Base-by-base conservation (phyloP, 495 filamentous ascomycete genomes). In the Lophium mytilinum region DNA sequence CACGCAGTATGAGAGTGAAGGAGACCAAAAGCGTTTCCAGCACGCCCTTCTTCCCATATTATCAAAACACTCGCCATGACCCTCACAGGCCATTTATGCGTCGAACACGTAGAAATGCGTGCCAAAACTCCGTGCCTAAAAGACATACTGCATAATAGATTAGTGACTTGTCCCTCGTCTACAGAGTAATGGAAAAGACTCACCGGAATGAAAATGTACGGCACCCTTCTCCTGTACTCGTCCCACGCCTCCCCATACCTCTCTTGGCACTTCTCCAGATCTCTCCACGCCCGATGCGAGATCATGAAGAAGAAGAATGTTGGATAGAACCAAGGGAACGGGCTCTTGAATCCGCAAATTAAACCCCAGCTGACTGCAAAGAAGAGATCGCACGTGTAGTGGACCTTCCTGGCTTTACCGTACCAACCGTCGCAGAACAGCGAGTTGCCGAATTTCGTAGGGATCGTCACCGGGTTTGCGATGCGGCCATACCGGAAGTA, bases 311-410 rank as follows among this genome's bases (percentile, higher is more conserved):
- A 74, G 70, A 98, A 98, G 77, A 98, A 98, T 41, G 88, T 69
- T 11, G 90, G 88, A 66, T 97, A 95, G 71, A 98, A 98, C 91
- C 92, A 98, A 1, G 93, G 93, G 74, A 97, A 90, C 3, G 93
- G 92, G 70, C 83, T 88, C 18, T 74, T 76, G 72, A 85, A 85
- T 11, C 83, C 83, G 21, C 81, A 84, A 64, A 86, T 78, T 42
- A 84, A 61, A 34, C 79, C 83, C 83, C 83, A 86, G 58, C 75
- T 77, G 46, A 84, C 56, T 30, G 90, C 83, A 63, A 96, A 96
- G 70, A 79, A 90, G 10, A 86, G 76, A 69, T 98, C 93, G 71
- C 89, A 94, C 5, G 88, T 85, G 68, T 97, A 97, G 72, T 98
- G 91, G 52, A 96, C 83, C 76, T 98, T 98, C 68, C 93, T 84